Conservation (phyloP, 306 rosid species). For the Acacia melanoxylon region DNA sequence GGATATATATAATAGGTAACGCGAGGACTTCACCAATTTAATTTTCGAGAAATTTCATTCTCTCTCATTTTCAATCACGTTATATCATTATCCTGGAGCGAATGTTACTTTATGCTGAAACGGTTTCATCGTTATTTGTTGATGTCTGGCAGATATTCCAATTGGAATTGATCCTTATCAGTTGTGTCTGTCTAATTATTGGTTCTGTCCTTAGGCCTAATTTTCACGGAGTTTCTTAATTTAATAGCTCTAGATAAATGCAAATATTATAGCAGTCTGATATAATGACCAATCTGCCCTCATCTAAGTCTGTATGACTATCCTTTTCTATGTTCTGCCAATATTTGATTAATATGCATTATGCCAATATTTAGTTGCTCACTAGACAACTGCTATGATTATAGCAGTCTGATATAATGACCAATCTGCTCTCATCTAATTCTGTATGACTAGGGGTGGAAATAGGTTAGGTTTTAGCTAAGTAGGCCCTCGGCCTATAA, state of each 20-base stretch:
- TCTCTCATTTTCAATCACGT: not conserved
- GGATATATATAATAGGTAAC: not conserved
- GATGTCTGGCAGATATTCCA: not conserved
- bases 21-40: not conserved
- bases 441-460: too few relatives aligned
- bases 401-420: not conserved
- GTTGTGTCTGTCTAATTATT: not conserved
- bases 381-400: too few relatives aligned
- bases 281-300: not conserved
- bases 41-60: not conserved
- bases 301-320: too few relatives aligned
- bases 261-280: too few relatives aligned
- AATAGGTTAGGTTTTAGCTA: too few relatives aligned
- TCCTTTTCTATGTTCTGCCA: not conserved
- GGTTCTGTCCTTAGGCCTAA: too few relatives aligned
- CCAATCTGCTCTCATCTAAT: not conserved
- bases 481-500: too few relatives aligned
- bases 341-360: too few relatives aligned
- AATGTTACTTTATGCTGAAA: not conserved
- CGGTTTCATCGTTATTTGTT: not conserved
- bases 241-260: too few relatives aligned
- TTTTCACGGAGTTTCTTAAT: not conserved
- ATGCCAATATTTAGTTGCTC: too few relatives aligned
- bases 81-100: not conserved
- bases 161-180: not conserved